Base-by-base conservation (phyloP, 2,329 filamentous ascomycete species). In the Paramyrothecium sp. region DNA sequence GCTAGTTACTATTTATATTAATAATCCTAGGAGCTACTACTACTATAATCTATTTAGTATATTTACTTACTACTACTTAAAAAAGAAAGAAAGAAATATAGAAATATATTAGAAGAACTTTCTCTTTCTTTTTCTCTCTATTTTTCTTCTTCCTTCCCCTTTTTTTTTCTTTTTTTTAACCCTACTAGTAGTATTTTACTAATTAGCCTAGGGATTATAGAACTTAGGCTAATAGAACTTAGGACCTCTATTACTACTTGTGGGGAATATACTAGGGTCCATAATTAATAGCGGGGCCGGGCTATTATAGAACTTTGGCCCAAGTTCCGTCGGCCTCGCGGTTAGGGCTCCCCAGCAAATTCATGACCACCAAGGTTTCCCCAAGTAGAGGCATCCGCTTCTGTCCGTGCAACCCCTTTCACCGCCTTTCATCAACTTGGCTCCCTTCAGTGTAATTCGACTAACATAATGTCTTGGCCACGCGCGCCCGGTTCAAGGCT, bases 131-230 rank as follows among this genome's bases (percentile, higher is more conserved):
- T 10, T 17, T 55, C 23, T 50, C 48, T 26, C 38, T 38, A 30
- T 55, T 33, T 44, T 55, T 47, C 53, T 46, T 22, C 53, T 55
- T 50, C 21, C 33, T 41, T 17, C 51, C 51, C 47, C 38, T 51
- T 53, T 48, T 26, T 44, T 22, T 57, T 49, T 33, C 49, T 47
- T 34, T 41, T 53, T 30, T 16, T 53, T 30, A 38, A 38, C 7
- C 13, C n/a, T 17, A 11, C 10, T 8, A 10, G 8, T 26, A 38
- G 22, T 8, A n/a, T 38, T 17, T 38, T 38, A 38, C 16, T n/a
- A n/a, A 38, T 38, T 38, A 38, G 16, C 33, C 33, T 38, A 38
- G 33, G 33, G 33, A 38, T 38, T 38, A 38, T 38, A 38, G 33
- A 8, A 38, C 33, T 38, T 38, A 38, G 33, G 33, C 10, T 16